A percentile compares a stretch with the other conserved stretches of the same genome.
These are phyloP conservation scores for Stachybotrys chartarum DNA, from an alignment of 2,329 filamentous ascomycete genomes.

Conservation along the genomic window DNA sequence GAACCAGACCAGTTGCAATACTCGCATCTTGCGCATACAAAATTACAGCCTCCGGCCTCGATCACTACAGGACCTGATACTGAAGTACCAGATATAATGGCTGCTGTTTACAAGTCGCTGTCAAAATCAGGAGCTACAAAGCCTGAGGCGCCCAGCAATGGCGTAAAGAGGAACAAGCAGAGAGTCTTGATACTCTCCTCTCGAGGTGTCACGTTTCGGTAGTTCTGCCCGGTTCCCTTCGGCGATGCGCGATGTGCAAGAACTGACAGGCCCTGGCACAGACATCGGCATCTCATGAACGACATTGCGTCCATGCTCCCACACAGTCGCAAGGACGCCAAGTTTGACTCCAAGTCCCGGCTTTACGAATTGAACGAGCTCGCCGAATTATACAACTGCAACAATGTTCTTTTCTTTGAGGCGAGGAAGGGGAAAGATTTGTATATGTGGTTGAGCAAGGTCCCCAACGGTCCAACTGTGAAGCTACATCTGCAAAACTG, in stretches of 20 bases:
- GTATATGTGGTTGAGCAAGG: constrained; percentile 88
- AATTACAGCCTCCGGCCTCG: too few species aligned
- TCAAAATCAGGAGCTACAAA: constrained; percentile 51
- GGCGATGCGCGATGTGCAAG: constrained; percentile 3
- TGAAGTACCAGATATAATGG: constrained; percentile 33
- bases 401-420: constrained; percentile 93
- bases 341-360: constrained; percentile 94
- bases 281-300: constrained; percentile 87
- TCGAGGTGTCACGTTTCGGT: constrained; percentile 85
- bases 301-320: constrained; percentile 85
- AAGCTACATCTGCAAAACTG: constrained; percentile 73
- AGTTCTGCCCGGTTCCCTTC: constrained; percentile 7
- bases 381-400: constrained; percentile 78
- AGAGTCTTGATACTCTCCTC: constrained; percentile 87
- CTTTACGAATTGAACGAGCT: constrained; percentile 73
- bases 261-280: constrained; percentile 24
- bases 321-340: constrained; percentile 88
- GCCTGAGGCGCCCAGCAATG: constrained; percentile 40
- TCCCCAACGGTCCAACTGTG: constrained; percentile 60
- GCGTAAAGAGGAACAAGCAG: constrained; percentile 57
- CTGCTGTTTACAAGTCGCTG: constrained; percentile 67
- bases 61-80: too few species aligned
- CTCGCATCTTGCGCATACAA: too few species aligned
- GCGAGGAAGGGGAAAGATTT: constrained; percentile 90
- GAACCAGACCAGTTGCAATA: constrained; percentile 1